Conservation (phyloP, 371 early-diverging fungal species). For the Blakeslea trispora region DNA sequence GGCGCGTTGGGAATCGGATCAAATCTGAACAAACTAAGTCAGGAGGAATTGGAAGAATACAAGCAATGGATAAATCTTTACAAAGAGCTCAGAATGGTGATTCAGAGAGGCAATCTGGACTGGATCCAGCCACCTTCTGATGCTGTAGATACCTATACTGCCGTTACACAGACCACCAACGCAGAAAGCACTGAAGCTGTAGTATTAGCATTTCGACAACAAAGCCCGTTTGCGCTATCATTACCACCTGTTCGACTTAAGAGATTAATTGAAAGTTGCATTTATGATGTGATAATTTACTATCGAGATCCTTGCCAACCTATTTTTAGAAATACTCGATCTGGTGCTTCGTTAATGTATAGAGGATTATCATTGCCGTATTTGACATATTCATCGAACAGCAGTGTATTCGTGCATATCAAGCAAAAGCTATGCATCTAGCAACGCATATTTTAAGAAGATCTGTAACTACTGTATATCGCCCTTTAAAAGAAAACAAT, state of each 20-base stretch:
- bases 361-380: constrained; percentile 28
- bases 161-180: constrained; percentile 24
- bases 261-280: constrained; percentile 11
- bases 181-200: constrained; percentile 26
- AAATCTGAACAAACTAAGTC: constrained; percentile 19
- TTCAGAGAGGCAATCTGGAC: constrained; percentile 35
- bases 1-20: constrained; percentile 40
- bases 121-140: constrained; percentile 32
- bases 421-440: constrained; percentile 1
- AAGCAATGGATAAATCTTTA: constrained; percentile 39
- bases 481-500: too few species aligned
- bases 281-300: constrained; percentile 28
- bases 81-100: constrained; percentile 29
- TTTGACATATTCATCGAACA: constrained; percentile 19
- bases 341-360: constrained; percentile 34
- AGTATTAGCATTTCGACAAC: constrained; percentile 32
- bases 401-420: constrained; percentile 22
- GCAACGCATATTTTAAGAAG: too few species aligned
- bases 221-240: constrained; percentile 32
- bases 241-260: constrained; percentile 27
- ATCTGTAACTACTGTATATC: too few species aligned
- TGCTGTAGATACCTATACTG: background rate
- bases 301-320: constrained; percentile 18
- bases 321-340: constrained; percentile 17
- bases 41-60: constrained; percentile 19